phyloP scores from a whole-genome alignment of 225 moss, liverwort and hornwort species.

The Polytrichum formosum region DNA sequence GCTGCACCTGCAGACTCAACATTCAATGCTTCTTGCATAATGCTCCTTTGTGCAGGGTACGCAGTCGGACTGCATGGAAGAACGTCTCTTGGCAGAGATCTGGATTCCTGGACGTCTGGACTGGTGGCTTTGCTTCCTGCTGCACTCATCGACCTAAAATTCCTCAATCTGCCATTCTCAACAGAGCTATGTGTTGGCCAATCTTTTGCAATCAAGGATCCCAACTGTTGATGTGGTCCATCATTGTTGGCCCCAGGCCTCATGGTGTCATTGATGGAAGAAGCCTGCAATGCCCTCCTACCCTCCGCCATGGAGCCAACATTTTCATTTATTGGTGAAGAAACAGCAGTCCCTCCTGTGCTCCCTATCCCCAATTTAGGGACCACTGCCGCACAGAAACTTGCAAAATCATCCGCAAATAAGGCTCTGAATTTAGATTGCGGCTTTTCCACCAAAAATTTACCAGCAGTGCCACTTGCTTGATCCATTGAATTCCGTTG shows the following conservation, averaged over 20 bases:
- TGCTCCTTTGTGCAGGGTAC: background rate
- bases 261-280: background rate
- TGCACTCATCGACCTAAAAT: constrained; percentile 14
- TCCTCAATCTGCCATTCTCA: constrained; percentile 31
- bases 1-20: background rate
- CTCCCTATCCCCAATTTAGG: background rate
- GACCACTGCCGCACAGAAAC: background rate
- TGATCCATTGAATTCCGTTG: background rate
- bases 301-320: background rate
- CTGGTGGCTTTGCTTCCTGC: constrained; percentile 1
- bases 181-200: constrained; percentile 30
- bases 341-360: background rate
- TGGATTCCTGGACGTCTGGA: background rate
- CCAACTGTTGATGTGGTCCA: background rate
- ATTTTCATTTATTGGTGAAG: background rate
- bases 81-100: background rate
- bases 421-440: constrained; percentile 19
- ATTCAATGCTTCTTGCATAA: background rate
- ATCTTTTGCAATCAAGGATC: constrained; percentile 28
- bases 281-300: background rate
- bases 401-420: constrained; percentile 32
- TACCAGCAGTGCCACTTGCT: background rate
- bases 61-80: background rate
- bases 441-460: background rate
- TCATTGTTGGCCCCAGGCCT: background rate